These are phyloP conservation scores for Pseudohyphozyma bogoriensis DNA, from an alignment of 768 basidiomycete genomes.

Conservation along the genomic window DNA sequence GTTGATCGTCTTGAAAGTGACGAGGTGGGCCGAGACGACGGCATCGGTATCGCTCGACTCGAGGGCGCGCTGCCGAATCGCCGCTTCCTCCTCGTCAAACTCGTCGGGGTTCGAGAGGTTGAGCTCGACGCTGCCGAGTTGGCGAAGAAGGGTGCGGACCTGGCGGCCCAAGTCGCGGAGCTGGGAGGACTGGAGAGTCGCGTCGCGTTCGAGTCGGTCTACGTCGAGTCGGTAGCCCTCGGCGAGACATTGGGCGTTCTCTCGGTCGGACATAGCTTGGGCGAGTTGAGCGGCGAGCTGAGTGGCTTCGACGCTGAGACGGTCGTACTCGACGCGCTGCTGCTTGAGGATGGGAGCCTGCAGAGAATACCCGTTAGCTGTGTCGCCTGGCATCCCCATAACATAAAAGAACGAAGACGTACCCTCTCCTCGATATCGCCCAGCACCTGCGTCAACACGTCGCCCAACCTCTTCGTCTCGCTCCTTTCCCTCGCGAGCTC, in stretches of 20 bases:
- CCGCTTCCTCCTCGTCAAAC: constrained; percentile 52
- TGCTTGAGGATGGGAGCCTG: constrained; percentile 84
- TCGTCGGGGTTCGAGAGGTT: constrained; percentile 41
- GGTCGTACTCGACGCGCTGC: constrained; percentile 80
- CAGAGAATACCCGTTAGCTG: neutral
- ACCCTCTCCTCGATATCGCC: constrained; percentile 87
- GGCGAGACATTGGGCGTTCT: constrained; percentile 49
- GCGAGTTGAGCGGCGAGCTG: constrained; percentile 73
- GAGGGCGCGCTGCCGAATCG: constrained; percentile 50
- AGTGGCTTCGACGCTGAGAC: constrained; percentile 64
- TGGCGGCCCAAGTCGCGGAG: constrained; percentile 75
- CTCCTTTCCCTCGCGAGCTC: constrained; percentile 64
- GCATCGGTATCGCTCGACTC: constrained; percentile 43
- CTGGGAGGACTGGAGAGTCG: constrained; percentile 58
- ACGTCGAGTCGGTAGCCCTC: constrained; percentile 42
- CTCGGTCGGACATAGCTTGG: constrained; percentile 63
- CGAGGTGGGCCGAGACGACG: constrained; percentile 78
- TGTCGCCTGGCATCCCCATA: no score
- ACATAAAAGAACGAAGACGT: constrained; percentile 36
- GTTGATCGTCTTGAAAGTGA: constrained; percentile 70
- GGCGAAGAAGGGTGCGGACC: constrained; percentile 65
- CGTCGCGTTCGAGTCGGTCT: constrained; percentile 48
- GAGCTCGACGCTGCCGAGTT: constrained; percentile 64
- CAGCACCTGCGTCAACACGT: constrained; percentile 65
- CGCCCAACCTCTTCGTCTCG: constrained; percentile 77